Base-by-base conservation (phyloP, 2,329 filamentous ascomycete species). In the Colletotrichum brevisporum region DNA sequence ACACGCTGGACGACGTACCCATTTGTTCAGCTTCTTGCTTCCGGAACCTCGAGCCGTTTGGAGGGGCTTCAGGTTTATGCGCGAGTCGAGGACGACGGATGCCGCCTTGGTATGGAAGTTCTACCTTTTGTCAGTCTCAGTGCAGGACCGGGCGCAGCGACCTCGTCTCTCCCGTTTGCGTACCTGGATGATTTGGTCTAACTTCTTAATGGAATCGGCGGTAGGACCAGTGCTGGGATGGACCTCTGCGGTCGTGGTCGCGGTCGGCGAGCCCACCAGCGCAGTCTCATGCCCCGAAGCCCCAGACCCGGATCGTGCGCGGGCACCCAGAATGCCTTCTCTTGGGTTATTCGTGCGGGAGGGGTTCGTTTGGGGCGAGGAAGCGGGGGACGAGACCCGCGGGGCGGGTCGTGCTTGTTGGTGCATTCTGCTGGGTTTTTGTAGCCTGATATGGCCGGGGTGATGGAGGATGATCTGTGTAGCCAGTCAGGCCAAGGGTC, bases 131-230 rank as follows among this genome's bases (percentile, higher is more conserved):
- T 70, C 59, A 69, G 71, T 27, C 10, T 48, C 12, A 2, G 15
- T 18, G 1, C 50, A 24, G 18, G 31, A 41, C 41, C 5, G 41
- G 47, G n/a, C 9, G 27, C 31, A 27, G 41, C n/a, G 24, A 27
- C 18, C 12, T 15, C 24, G 26, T n/a, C 24, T n/a, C 24, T 26
- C 18, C 57, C 55, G 4, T 27, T 15, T 21, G 48, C 78, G 60
- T 75, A 97, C 94, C 88, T 96, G 94, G 75, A 98, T 91, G 76
- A 98, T 96, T 82, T 97, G 94, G 79, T 97, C 96, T 74, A 98
- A 86, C 83, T 96, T 96, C 81, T 88, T 89, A 78, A 92, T 82
- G 5, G 90, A 89, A 73, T 95, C 93, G 74, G 85, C 87, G 63
- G 87, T 89, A 54, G 89, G 88, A 27, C 85, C 83, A 27, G 75